Evolutionary conservation across 148 eudicot genomes (phyloP).

Genomic region (Gaultheria prostrata): DNA sequence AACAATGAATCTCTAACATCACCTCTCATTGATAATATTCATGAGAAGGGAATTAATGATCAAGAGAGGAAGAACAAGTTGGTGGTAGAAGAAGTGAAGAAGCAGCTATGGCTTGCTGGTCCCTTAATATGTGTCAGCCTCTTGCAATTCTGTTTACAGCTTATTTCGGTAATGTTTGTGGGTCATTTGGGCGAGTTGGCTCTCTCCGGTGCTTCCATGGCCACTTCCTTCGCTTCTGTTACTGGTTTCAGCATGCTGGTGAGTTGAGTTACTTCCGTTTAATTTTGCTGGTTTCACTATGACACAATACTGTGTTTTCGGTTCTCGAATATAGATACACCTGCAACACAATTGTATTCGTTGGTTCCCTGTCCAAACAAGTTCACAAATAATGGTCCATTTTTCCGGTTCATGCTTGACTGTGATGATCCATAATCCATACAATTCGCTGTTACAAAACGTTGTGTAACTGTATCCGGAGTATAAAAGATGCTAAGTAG

Average conservation of each 20-base stretch:
- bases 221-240: conserved; percentile 60
- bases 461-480: too few species aligned
- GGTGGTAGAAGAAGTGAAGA: conserved; percentile 48
- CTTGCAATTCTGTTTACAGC: conserved; percentile 51
- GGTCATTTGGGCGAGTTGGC: conserved; percentile 68
- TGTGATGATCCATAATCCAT: too few species aligned
- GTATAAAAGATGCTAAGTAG: too few species aligned
- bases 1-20: neutral
- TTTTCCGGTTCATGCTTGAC: too few species aligned
- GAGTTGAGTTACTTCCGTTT: conserved; percentile 5
- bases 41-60: neutral
- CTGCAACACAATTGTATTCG: too few species aligned
- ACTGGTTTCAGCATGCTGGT: conserved; percentile 74
- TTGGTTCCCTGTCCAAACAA: too few species aligned
- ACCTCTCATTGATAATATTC: neutral
- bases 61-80: conserved; percentile 15
- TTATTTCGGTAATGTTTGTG: conserved; percentile 66
- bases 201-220: conserved; percentile 71
- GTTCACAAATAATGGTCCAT: too few species aligned
- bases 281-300: too few species aligned
- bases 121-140: conserved; percentile 51
- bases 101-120: conserved; percentile 62
- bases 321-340: too few species aligned
- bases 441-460: too few species aligned
- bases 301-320: too few species aligned